Percentiles rank a stretch among this genome's conserved stretches.
Evolutionary conservation across 2,329 filamentous ascomycete species (phyloP).

Genomic region (Fusarium anthophilum): DNA sequence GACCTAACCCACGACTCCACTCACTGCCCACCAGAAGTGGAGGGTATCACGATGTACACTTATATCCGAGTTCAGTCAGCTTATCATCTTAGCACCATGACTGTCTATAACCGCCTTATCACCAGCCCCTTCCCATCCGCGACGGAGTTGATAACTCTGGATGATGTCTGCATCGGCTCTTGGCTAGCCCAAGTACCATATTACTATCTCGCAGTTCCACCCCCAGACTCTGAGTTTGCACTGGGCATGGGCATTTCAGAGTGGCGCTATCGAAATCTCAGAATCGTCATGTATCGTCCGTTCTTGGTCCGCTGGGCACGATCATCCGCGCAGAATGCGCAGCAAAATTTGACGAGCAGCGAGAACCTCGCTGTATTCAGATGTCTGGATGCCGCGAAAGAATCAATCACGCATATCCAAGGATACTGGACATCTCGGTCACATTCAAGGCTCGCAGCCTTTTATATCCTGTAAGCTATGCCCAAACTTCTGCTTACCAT

Average conservation of each 20-base stretch:
- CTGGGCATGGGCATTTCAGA: slow-evolving; percentile 22
- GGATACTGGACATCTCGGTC: slow-evolving; percentile 18
- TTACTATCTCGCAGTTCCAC: slow-evolving; percentile 6
- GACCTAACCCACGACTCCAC: slow-evolving; percentile 16
- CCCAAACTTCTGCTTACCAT: rapidly evolving
- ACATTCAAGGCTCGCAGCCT: slow-evolving; percentile 21
- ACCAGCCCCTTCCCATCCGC: slow-evolving; percentile 27
- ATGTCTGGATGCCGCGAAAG: slow-evolving; percentile 23
- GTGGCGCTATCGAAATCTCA: slow-evolving; percentile 21
- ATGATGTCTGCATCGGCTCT: slow-evolving; percentile 23
- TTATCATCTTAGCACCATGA: slow-evolving; percentile 29
- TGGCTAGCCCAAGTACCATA: slow-evolving; percentile 27
- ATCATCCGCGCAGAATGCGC: neutral
- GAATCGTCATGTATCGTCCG: slow-evolving; percentile 27
- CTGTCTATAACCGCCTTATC: slow-evolving; percentile 27
- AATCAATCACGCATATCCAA: slow-evolving; percentile 14
- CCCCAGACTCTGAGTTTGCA: slow-evolving; percentile 6
- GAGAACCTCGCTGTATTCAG: slow-evolving; percentile 22
- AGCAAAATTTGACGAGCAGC: slow-evolving; percentile 22
- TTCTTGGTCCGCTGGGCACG: slow-evolving; percentile 27
- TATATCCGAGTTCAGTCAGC: slow-evolving; percentile 26
- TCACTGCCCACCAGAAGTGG: slow-evolving; percentile 9
- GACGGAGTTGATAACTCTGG: slow-evolving; percentile 19
- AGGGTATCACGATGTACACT: slow-evolving; percentile 20
- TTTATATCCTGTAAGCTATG: slow-evolving; percentile 21